phyloP scores from a whole-genome alignment of 2,329 filamentous ascomycete genomes.

The Ceratocystis albifundus region DNA sequence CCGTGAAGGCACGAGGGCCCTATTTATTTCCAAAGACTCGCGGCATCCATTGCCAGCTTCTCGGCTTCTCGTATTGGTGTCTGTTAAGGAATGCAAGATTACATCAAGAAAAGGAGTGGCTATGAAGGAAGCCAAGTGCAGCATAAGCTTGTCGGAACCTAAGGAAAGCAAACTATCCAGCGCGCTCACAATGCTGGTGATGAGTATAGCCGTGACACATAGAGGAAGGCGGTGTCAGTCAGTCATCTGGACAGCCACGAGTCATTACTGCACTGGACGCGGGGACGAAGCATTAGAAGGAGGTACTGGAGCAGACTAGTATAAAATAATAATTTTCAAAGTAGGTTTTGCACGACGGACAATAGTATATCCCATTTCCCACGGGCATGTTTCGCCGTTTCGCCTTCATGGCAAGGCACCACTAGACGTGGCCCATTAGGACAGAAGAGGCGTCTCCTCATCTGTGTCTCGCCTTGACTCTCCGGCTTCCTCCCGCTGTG shows the following conservation, averaged over 20 bases:
- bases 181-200: too few relatives aligned
- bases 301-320: neutral
- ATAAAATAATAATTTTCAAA: neutral
- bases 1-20: neutral
- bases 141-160: neutral
- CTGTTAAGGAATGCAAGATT: neutral
- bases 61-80: neutral
- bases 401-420: neutral
- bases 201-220: too few relatives aligned
- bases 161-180: neutral
- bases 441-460: slow-evolving; percentile 32
- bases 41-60: neutral
- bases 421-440: neutral
- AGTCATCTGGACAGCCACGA: too few relatives aligned
- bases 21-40: neutral
- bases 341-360: neutral
- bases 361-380: neutral
- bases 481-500: neutral
- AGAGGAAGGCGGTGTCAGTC: too few relatives aligned
- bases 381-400: neutral
- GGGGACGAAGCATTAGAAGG: neutral
- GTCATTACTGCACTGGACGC: too few relatives aligned
- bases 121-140: neutral
- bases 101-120: neutral
- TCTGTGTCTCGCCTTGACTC: slow-evolving; percentile 20